These are phyloP conservation scores for Nematocida homosporus DNA, from an alignment of 371 early-diverging fungal species.

Conservation along the genomic window DNA sequence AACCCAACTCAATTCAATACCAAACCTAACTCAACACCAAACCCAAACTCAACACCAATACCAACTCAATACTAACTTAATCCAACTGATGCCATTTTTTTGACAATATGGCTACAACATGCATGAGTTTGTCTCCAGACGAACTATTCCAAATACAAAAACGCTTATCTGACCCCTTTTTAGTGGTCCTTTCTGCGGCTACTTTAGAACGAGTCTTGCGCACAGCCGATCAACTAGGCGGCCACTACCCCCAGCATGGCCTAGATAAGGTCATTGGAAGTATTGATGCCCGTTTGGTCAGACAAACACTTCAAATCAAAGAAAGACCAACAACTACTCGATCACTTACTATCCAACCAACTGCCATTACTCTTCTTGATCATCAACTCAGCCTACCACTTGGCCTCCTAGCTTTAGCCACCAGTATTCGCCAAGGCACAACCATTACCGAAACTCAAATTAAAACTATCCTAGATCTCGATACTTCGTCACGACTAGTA, in stretches of 20 bases:
- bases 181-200: neutral
- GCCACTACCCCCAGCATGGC: neutral
- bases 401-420: constrained; percentile 13
- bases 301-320: neutral
- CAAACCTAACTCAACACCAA: too few relatives aligned
- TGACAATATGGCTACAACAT: too few relatives aligned
- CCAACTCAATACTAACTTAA: too few relatives aligned
- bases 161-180: constrained; percentile 1
- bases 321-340: too few relatives aligned
- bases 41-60: too few relatives aligned
- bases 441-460: neutral
- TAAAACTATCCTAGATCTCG: neutral
- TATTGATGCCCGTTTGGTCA: neutral
- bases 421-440: constrained; percentile 24
- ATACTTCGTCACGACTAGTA: constrained; percentile 2
- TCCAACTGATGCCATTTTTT: too few relatives aligned
- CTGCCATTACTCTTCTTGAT: too few relatives aligned
- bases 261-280: constrained; percentile 20
- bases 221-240: neutral
- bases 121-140: too few relatives aligned
- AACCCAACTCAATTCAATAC: too few relatives aligned
- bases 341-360: too few relatives aligned
- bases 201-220: neutral
- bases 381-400: constrained; percentile 17
- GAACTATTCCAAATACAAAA: too few relatives aligned